Evolutionary conservation across 164 flowering plant genomes (phyloP).

Genomic region (Vitis cinerea): DNA sequence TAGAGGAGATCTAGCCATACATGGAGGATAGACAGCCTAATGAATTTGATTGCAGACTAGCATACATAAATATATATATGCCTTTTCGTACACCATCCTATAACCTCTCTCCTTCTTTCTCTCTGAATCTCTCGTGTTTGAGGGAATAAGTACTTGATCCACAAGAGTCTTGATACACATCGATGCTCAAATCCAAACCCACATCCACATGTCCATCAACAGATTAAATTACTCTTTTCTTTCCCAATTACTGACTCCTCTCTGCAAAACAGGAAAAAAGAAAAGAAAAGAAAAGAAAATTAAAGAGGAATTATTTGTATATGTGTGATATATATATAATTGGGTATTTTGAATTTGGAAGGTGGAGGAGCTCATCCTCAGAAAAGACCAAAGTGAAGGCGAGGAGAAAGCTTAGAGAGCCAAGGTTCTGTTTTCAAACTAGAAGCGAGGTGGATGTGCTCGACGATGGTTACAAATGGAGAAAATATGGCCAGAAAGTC

Average conservation of each 20-base stretch:
- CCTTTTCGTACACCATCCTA: neutral
- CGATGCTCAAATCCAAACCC: neutral
- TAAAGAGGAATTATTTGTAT: too few relatives aligned
- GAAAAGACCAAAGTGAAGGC: constrained; percentile 73
- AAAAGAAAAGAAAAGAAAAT: too few relatives aligned
- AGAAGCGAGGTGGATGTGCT: constrained; percentile 86
- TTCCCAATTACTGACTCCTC: neutral
- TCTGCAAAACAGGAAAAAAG: too few relatives aligned
- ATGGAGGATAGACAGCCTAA: neutral
- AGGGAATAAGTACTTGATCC: neutral
- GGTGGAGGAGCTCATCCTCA: constrained; percentile 66
- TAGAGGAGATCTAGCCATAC: constrained; percentile 2
- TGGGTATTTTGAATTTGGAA: constrained; percentile 9
- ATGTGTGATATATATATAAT: too few relatives aligned
- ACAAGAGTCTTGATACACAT: constrained; percentile 12
- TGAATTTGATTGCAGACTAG: neutral
- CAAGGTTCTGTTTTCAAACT: constrained; percentile 90
- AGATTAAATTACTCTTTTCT: neutral
- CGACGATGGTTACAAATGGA: constrained; percentile 95
- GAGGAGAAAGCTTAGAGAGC: constrained; percentile 86
- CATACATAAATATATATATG: too few relatives aligned
- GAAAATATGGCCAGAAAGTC: constrained; percentile 91
- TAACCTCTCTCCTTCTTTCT: constrained; percentile 1
- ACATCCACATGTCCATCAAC: constrained; percentile 7
- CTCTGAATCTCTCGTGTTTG: neutral